These are phyloP conservation scores for Pueraria montana DNA, from an alignment of 306 rosid genomes.

Conservation along the genomic window DNA sequence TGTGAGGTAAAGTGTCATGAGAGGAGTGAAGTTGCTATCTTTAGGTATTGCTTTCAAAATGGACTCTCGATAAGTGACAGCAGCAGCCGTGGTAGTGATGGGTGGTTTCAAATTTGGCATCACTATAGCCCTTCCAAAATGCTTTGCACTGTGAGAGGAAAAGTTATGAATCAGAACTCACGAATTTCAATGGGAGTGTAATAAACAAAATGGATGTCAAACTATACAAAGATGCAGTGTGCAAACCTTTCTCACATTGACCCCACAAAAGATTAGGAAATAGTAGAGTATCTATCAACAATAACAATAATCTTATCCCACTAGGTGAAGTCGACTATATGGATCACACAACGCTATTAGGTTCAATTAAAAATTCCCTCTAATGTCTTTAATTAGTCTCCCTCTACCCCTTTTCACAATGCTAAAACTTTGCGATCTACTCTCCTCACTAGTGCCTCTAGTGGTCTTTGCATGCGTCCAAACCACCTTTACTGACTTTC, in stretches of 20 bases:
- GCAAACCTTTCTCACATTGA: conserved; percentile 22
- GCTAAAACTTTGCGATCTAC: not conserved
- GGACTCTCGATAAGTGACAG: conserved; percentile 74
- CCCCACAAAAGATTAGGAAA: not conserved
- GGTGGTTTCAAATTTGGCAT: conserved; percentile 98
- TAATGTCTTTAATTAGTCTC: not conserved
- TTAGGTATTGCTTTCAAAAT: conserved; percentile 80
- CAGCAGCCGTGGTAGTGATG: conserved; percentile 72
- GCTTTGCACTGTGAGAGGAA: conserved; percentile 65
- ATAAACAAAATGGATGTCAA: not conserved
- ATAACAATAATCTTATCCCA: not conserved
- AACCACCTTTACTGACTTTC: not conserved
- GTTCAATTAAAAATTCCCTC: not conserved
- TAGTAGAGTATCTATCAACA: not conserved
- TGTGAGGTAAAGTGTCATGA: conserved; percentile 92
- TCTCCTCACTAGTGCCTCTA: not conserved
- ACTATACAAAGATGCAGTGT: conserved; percentile 10
- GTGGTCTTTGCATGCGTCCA: not conserved
- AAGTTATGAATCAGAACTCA: conserved; percentile 39
- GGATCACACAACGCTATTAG: not conserved
- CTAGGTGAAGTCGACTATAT: not conserved
- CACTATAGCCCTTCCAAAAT: conserved; percentile 88
- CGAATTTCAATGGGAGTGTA: not conserved
- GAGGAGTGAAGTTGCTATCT: conserved; percentile 76
- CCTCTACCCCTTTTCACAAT: not conserved